These are phyloP conservation scores for Croton setiger DNA, from an alignment of 441 rosid species.

Conservation along the genomic window DNA sequence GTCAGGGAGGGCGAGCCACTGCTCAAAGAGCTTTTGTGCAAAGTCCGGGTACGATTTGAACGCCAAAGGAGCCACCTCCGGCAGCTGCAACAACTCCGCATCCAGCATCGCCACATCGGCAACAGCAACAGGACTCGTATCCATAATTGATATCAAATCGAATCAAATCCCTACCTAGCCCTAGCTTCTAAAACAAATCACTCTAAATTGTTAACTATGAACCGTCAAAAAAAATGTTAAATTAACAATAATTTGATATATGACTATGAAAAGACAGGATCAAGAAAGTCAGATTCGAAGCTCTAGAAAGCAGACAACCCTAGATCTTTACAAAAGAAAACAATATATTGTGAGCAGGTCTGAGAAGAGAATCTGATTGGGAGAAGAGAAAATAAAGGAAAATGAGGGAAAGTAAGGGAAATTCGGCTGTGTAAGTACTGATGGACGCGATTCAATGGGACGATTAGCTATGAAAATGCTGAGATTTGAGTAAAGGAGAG, in stretches of 20 bases:
- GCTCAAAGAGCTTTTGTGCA: conserved; percentile 75
- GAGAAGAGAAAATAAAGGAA: conserved; percentile 30
- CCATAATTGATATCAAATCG: conserved; percentile 49
- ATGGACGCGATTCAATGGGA: conserved; percentile 28
- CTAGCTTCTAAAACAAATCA: conserved; percentile 13
- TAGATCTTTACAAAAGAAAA: conserved; percentile 40
- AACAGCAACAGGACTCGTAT: conserved; percentile 34
- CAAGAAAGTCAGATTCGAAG: conserved; percentile 22
- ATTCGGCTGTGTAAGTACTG: not conserved
- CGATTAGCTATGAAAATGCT: conserved; percentile 23
- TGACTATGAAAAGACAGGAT: not conserved
- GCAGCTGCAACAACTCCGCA: conserved; percentile 79
- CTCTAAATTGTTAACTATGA: not conserved
- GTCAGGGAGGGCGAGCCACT: conserved; percentile 96
- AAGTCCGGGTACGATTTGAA: conserved; percentile 69
- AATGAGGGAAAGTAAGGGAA: conserved; percentile 14
- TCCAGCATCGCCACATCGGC: conserved; percentile 72
- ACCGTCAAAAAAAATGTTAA: not conserved
- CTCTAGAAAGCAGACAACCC: conserved; percentile 27
- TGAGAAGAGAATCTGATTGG: conserved; percentile 20
- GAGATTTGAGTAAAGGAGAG: conserved; percentile 18
- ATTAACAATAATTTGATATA: not conserved
- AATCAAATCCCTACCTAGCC: conserved; percentile 21
- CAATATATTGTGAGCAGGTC: not conserved
- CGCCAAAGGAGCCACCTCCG: conserved; percentile 69